Conservation (phyloP, 257 asterid genomes). For the Solanum gracilifrons region DNA sequence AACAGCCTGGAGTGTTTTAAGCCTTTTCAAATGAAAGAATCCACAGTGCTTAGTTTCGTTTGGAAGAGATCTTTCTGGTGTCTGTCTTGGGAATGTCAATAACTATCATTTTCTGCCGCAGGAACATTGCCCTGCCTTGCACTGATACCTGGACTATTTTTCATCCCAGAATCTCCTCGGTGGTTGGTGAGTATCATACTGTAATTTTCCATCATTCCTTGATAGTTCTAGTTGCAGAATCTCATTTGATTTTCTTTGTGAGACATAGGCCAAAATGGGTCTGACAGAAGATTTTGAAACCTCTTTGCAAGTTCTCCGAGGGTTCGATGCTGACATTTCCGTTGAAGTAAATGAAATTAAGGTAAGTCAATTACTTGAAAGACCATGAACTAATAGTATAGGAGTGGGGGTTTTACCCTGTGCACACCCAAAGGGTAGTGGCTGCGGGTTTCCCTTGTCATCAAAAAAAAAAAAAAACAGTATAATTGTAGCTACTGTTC, state of each 20-base stretch:
- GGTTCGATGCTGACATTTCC: constrained; percentile 84
- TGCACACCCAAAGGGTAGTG: too few species aligned
- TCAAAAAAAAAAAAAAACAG: too few species aligned
- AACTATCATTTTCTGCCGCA: background rate
- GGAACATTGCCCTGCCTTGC: constrained; percentile 13
- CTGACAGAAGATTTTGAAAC: constrained; percentile 86
- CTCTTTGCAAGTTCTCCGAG: constrained; percentile 90
- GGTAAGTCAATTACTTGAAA: constrained; percentile 11
- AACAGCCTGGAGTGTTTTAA: background rate
- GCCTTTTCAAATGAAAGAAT: background rate
- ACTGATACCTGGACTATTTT: constrained; percentile 34
- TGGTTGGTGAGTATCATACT: constrained; percentile 79
- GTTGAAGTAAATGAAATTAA: constrained; percentile 80
- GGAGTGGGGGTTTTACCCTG: too few species aligned
- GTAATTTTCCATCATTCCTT: background rate
- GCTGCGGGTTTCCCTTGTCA: too few species aligned
- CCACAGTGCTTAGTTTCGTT: background rate
- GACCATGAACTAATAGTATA: background rate
- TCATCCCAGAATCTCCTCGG: constrained; percentile 63
- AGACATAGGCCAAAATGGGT: constrained; percentile 87
- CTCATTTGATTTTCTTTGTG: constrained; percentile 10
- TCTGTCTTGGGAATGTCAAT: background rate
- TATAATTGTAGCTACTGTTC: background rate
- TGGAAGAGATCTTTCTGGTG: background rate
- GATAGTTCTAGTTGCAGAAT: background rate